phyloP scores from a whole-genome alignment of 192 early-diverging fungal species.

The Coemansia sp. region DNA sequence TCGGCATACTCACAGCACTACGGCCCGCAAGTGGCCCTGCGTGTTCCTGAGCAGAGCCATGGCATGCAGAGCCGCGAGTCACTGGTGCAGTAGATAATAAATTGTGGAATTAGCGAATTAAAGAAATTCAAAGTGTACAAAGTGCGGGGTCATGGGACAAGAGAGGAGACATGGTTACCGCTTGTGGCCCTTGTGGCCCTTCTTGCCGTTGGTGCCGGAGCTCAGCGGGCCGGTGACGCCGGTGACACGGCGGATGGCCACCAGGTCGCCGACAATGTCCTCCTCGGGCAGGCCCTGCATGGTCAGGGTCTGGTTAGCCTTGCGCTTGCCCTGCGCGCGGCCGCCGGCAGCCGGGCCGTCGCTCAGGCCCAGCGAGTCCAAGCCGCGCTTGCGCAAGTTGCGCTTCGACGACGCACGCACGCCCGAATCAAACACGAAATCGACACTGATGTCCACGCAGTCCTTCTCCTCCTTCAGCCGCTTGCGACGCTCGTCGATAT shows the following conservation, averaged over 20 bases:
- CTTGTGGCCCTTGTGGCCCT: slow-evolving; percentile 37
- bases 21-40: slow-evolving; percentile 8
- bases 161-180: slow-evolving; percentile 6
- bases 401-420: slow-evolving; percentile 52
- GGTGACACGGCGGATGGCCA: slow-evolving; percentile 35
- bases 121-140: background rate
- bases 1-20: slow-evolving; percentile 26
- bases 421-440: slow-evolving; percentile 43
- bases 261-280: slow-evolving; percentile 42
- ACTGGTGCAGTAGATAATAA: background rate
- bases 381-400: slow-evolving; percentile 59
- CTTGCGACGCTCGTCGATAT: slow-evolving; percentile 73
- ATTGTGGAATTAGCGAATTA: background rate
- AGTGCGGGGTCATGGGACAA: background rate
- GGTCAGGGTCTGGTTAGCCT: slow-evolving; percentile 29
- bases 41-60: slow-evolving; percentile 4
- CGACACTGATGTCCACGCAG: slow-evolving; percentile 72
- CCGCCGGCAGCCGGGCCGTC: slow-evolving; percentile 8
- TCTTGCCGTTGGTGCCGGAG: slow-evolving; percentile 29
- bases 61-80: slow-evolving; percentile 19
- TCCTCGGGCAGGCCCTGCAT: slow-evolving; percentile 43
- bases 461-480: slow-evolving; percentile 84
- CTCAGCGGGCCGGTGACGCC: slow-evolving; percentile 47
- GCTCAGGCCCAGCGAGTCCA: slow-evolving; percentile 38
- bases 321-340: slow-evolving; percentile 47